A percentile compares a stretch with the other conserved stretches of the same genome.
Conservation (phyloP, 106 monocot genomes). For the Allium fistulosum region DNA sequence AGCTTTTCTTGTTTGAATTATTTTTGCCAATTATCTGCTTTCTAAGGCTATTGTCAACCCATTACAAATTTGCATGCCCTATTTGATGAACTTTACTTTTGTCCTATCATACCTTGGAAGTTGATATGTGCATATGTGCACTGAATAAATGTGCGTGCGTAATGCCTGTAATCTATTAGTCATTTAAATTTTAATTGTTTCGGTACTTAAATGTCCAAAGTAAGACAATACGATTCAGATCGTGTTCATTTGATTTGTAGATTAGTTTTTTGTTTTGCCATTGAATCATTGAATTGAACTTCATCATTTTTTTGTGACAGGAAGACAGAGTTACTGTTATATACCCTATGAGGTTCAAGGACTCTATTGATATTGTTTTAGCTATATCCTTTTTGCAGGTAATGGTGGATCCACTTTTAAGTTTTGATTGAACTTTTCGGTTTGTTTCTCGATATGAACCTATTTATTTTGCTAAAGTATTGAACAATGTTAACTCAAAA, state of each 20-base stretch:
- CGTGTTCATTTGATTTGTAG: too few species aligned
- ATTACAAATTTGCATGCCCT: neutral
- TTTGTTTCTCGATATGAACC: too few species aligned
- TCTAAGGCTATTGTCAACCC: too few species aligned
- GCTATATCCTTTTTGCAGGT: conserved; percentile 97
- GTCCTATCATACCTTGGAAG: neutral
- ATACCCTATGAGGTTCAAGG: conserved; percentile 93
- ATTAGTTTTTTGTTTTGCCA: neutral
- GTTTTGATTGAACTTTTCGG: too few species aligned
- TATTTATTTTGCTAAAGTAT: too few species aligned
- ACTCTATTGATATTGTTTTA: conserved; percentile 71
- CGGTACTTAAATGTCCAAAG: too few species aligned
- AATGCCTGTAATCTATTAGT: too few species aligned
- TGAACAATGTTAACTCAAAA: too few species aligned
- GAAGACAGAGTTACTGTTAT: conserved; percentile 77
- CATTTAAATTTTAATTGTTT: too few species aligned
- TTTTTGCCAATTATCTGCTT: too few species aligned
- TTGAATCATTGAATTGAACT: neutral
- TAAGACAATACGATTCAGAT: neutral
- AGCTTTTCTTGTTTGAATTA: too few species aligned
- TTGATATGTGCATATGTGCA: neutral
- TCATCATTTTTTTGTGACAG: conserved; percentile 27
- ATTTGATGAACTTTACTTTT: too few species aligned
- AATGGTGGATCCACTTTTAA: conserved; percentile 1
- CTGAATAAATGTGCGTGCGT: neutral